Evolutionary conservation across 495 filamentous ascomycete genomes (phyloP), one percentile per base, ranked within the genome.

Genomic region (Hypoxylon trugodes): DNA sequence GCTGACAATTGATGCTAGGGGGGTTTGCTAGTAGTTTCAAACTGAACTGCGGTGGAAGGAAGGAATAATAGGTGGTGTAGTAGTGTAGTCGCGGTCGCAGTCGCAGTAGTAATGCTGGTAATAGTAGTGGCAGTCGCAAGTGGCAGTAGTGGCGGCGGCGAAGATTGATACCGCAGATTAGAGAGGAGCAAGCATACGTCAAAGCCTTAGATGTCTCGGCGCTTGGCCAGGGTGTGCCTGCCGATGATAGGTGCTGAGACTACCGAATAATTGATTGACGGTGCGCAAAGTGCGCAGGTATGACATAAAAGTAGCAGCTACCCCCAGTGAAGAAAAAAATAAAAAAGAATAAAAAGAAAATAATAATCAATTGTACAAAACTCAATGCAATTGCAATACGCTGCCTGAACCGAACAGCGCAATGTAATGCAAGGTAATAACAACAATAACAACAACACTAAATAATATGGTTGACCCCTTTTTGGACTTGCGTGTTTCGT

Each of bases 161-260:
- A 66, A 66, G 62, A 66, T 56, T 49, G 36, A 62, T 56, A 55
- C 42, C 33, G 19, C 38, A 59, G 53, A 52, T 56, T n/a, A 45
- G 46, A 12, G 9, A 21, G 22, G 32, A 21, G 28, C 52, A 52
- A 26, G 47, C 49, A 61, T 65, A 65, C 61, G 61, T 65, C 61
- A 65, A 65, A 59, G 48, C 55, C 54, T 65, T 16, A 59, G 28
- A 49, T 59, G 55, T 65, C 55, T 65, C 55, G 61, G 61, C 42
- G 55, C 6, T 22, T 40, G 19, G 22, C 48, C 49, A 40, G 42
- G 61, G 55, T 32, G 40, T 60, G 55, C 61, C 48, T 65, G 55
- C 48, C 36, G n/a, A n/a, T 59, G 47, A 65, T 59, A 60, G 48
- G 19, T 28, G 37, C 40, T 58, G 35, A 4, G 48, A 58, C 41